Evolutionary conservation across 2,329 filamentous ascomycete genomes (phyloP).

Genomic region (Talaromyces islandicus): DNA sequence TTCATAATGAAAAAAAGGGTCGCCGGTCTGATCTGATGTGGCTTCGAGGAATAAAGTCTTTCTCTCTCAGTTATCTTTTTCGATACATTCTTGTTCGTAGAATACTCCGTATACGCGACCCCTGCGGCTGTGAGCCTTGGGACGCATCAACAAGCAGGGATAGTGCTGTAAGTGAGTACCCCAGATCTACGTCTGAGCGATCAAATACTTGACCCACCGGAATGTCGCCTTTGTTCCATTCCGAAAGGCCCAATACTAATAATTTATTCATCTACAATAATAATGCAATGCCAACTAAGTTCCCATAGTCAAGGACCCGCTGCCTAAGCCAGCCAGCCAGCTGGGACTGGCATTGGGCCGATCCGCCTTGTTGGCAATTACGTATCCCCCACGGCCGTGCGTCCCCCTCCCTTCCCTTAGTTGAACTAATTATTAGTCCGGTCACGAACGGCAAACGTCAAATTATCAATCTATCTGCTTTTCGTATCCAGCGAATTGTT

Average conservation of each 20-base stretch:
- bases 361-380: background rate
- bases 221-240: too few species aligned
- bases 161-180: background rate
- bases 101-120: background rate
- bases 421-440: background rate
- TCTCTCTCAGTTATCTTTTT: background rate
- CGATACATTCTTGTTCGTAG: background rate
- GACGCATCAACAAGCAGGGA: background rate
- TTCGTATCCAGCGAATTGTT: background rate
- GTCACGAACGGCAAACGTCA: background rate
- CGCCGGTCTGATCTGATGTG: constrained; percentile 24
- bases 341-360: background rate
- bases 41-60: constrained; percentile 22
- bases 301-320: background rate
- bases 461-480: background rate
- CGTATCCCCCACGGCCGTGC: background rate
- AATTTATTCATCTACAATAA: too few species aligned
- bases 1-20: constrained; percentile 28
- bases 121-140: background rate
- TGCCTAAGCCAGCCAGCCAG: background rate
- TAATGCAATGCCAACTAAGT: too few species aligned
- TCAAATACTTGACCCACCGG: too few species aligned
- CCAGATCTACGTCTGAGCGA: background rate
- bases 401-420: background rate
- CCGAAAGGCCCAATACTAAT: too few species aligned